A percentile compares a stretch with the other conserved stretches of the same genome.
Conservation (phyloP, 805 yeast genomes). For the Jamesozyma rosinii region DNA sequence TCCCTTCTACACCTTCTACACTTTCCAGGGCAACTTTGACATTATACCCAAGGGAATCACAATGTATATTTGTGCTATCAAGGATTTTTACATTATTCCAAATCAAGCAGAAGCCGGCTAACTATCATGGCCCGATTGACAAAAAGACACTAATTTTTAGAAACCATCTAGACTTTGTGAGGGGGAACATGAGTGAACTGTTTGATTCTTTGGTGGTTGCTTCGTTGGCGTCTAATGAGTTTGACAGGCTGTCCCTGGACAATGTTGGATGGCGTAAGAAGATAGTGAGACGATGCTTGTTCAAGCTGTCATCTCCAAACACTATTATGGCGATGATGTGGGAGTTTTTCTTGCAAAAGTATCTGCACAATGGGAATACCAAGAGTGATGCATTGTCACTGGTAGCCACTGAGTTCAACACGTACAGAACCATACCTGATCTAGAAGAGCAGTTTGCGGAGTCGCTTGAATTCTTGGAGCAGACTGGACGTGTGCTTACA, state of each 20-base stretch:
- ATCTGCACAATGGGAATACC: constrained; percentile 27
- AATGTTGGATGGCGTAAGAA: constrained; percentile 49
- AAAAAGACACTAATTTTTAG: constrained; percentile 56
- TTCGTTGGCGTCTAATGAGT: constrained; percentile 46
- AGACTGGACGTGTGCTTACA: constrained; percentile 10
- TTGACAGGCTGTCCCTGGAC: constrained; percentile 40
- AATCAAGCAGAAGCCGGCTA: constrained; percentile 42
- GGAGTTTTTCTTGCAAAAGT: constrained; percentile 29
- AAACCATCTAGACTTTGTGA: constrained; percentile 49
- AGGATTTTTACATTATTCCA: constrained; percentile 42
- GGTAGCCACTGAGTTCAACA: constrained; percentile 23
- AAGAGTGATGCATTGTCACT: constrained; percentile 25
- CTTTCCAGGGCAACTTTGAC: constrained; percentile 32
- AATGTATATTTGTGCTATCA: constrained; percentile 36
- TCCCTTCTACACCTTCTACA: constrained; percentile 23
- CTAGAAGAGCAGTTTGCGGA: constrained; percentile 21
- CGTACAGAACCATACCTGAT: constrained; percentile 23
- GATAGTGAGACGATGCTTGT: constrained; percentile 52
- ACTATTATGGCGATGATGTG: constrained; percentile 45
- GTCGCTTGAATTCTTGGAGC: constrained; percentile 15
- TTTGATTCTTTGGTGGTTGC: constrained; percentile 44
- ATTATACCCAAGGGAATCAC: constrained; percentile 33
- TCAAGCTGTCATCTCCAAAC: constrained; percentile 45
- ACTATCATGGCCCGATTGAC: constrained; percentile 62
- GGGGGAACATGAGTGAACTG: constrained; percentile 41